phyloP scores from a whole-genome alignment of 495 filamentous ascomycete genomes.

The Xylaria sp. region DNA sequence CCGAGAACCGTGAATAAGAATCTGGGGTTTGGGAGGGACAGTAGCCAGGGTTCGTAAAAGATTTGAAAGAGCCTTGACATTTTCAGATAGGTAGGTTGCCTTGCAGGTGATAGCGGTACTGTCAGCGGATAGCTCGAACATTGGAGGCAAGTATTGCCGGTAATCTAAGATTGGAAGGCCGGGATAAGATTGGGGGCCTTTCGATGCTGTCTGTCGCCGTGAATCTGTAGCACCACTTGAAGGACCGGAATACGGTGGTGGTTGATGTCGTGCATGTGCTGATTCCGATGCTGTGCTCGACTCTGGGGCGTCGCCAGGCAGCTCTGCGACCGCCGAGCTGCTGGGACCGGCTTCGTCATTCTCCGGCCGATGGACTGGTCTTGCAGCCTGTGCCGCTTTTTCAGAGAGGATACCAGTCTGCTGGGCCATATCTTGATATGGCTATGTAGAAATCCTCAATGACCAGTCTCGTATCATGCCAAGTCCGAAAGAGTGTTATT shows the following conservation, averaged over 20 bases:
- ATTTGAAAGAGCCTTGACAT: constrained; percentile 47
- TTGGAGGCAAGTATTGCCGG: constrained; percentile 55
- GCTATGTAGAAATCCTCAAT: background rate
- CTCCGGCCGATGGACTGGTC: constrained; percentile 10
- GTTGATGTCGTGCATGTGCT: constrained; percentile 29
- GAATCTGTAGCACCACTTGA: constrained; percentile 37
- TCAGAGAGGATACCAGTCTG: constrained; percentile 17
- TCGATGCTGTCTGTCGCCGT: constrained; percentile 29
- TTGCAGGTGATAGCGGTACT: constrained; percentile 53
- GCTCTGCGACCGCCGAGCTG: background rate
- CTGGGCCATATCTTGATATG: constrained; percentile 9
- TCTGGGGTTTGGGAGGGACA: constrained; percentile 59
- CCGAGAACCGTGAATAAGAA: constrained; percentile 53
- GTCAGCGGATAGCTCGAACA: constrained; percentile 56
- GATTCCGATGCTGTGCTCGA: background rate
- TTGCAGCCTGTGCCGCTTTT: constrained; percentile 3
- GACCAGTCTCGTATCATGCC: background rate
- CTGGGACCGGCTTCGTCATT: constrained; percentile 15
- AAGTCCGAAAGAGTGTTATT: background rate
- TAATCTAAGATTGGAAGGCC: constrained; percentile 60
- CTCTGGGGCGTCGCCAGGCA: constrained; percentile 2
- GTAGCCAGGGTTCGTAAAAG: constrained; percentile 54
- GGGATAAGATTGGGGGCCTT: constrained; percentile 46
- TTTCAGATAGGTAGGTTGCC: constrained; percentile 48
- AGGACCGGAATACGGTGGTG: constrained; percentile 57